Percentiles rank a stretch among this genome's conserved stretches.
Conservation (phyloP, 371 early-diverging fungal genomes). For the Circinella minor region DNA sequence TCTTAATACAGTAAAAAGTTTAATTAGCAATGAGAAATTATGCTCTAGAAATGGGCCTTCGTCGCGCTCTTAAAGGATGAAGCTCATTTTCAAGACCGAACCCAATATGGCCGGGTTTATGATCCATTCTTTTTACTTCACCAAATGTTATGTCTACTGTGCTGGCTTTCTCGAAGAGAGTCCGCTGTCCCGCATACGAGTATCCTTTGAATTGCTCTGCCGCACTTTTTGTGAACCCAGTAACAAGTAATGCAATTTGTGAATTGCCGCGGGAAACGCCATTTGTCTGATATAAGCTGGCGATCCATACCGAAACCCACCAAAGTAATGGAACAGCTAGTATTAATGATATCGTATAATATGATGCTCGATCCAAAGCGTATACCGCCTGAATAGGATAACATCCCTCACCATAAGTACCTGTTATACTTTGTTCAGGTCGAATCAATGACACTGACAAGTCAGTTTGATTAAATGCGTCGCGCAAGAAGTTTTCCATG, state of each 20-base stretch:
- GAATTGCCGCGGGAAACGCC: slow-evolving; percentile 26
- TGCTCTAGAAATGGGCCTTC: slow-evolving; percentile 9
- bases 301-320: slow-evolving; percentile 24
- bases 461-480: slow-evolving; percentile 3
- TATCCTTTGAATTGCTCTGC: slow-evolving; percentile 13
- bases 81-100: slow-evolving; percentile 23
- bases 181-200: slow-evolving; percentile 15
- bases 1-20: slow-evolving; percentile 1
- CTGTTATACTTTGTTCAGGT: not conserved
- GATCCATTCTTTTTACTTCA: slow-evolving; percentile 8
- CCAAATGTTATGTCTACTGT: slow-evolving; percentile 19
- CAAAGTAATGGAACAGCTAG: slow-evolving; percentile 10
- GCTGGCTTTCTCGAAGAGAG: slow-evolving; percentile 13
- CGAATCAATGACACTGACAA: not conserved
- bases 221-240: slow-evolving; percentile 12
- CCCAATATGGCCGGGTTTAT: slow-evolving; percentile 16
- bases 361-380: not conserved
- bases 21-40: slow-evolving; percentile 6
- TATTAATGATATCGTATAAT: slow-evolving; percentile 8
- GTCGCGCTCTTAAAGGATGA: slow-evolving; percentile 11
- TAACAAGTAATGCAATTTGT: slow-evolving; percentile 18
- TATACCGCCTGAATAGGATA: not conserved
- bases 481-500: slow-evolving; percentile 3
- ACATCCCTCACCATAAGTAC: not conserved
- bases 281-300: slow-evolving; percentile 15